Base-by-base conservation (phyloP, 306 rosid genomes). In the Vigna angularis region DNA sequence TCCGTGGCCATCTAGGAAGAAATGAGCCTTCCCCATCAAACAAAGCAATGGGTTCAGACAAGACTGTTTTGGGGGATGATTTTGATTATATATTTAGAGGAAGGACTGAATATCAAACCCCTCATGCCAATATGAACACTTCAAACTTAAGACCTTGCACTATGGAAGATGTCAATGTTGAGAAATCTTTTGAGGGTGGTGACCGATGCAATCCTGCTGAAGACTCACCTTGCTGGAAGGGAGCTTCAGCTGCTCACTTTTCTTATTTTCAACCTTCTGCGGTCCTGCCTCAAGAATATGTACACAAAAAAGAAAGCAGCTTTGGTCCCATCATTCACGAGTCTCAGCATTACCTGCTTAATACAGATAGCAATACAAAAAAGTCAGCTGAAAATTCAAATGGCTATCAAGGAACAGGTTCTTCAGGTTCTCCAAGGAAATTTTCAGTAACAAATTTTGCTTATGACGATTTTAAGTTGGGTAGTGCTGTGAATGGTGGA, bases 161-260 rank as follows among this genome's bases (percentile, higher is more conserved):
- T 53, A 67, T 70, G 77, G 86, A 83, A 75, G 85, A 58, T 78
- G 18, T 83, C 81, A 83, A 56, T 85, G 66, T 59, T 73, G 90
- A 79, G 82, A 89, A 85, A 59, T 77, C 93, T 32, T 74, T 92
- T 74, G 90, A 85, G 47, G 79, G 65, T 78, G 87, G 88, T 9
- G 96, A 93, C 88, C 86, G 74, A 57, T 84, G 80, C 83, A 91
- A 88, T 81, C 87, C 88, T 70, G 86, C 89, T 78, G 97, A 89
- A 58, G 99, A 96, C 84, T 93, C 99, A 16, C 99, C 99, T 15
- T 96, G 99, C 85, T 96, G 99, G 99, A 96, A 90, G 81, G 99
- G 99, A 70, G 91, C 88, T 69, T 86, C 88, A 34, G 76, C 74
- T 50, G 34, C 77, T 71, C 83, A 56, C 52, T 81, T 85, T 68